Evolutionary conservation across 2,329 filamentous ascomycete species (phyloP), one percentile per base, ranked within the genome.

Genomic region (Pseudogymnoascus sp.): DNA sequence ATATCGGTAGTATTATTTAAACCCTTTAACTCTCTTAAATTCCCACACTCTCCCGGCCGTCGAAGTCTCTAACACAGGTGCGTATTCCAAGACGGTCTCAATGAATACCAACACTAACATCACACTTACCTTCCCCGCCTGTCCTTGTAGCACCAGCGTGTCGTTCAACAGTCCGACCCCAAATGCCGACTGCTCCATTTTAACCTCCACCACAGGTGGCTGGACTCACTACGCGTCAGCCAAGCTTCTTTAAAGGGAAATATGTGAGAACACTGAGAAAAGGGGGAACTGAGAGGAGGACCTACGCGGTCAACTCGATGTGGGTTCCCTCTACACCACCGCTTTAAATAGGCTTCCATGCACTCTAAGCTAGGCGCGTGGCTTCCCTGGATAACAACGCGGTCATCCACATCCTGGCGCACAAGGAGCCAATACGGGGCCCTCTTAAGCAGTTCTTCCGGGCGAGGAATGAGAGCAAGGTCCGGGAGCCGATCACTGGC

Each of bases 351-450:
- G 1, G 77, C 75, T 2, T 74, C 72, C 6, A 83, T 67, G 14
- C 82, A 70, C 61, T 78, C 72, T 28, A 82, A 68, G 0, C 78
- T 79, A 4, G 76, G 75, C 41, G 75, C 76, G 68, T 84, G 81
- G 59, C 78, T 82, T 60, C 77, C 75, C 59, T 81, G 75, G 10
- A 83, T 70, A 59, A 78, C 75, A 8, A 82, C 72, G 22, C 67
- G 68, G 7, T 67, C 65, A 5, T 65, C 67, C 16, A 71, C 70
- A 10, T 68, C 66, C 8, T 72, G 70, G 19, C 72, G 67, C 4
- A 83, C 71, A 12, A 75, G 73, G 5, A 83, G 71, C 61, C 81
- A 75, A 66, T 83, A 83, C 0, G 81, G 81, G 1, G 81, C 78
- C 33, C 72, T 75, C 7, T 75, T 71, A 12, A 81, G 73, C 8